Conservation (phyloP, 2,329 filamentous ascomycete species). For the Aspergillus uvarum region DNA sequence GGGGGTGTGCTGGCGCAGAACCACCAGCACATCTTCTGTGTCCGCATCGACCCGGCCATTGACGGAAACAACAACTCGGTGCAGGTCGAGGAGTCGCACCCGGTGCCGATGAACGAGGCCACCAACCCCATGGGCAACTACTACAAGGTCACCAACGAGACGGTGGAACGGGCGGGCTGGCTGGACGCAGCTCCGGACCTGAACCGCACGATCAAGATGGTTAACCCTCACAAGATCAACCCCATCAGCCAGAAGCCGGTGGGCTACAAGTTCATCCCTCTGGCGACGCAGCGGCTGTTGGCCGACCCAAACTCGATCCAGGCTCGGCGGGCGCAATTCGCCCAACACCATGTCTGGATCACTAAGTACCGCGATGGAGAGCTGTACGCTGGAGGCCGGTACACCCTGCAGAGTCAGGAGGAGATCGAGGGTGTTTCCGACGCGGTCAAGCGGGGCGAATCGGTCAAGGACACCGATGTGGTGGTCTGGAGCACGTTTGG, state of each 20-base stretch:
- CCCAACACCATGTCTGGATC: slow-evolving; percentile 57
- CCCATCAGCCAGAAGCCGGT: slow-evolving; percentile 54
- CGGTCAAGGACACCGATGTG: slow-evolving; percentile 42
- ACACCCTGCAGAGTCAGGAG: slow-evolving; percentile 53
- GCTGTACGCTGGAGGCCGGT: slow-evolving; percentile 55
- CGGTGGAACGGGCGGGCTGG: slow-evolving; percentile 49
- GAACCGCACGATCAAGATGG: slow-evolving; percentile 58
- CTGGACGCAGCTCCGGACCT: slow-evolving; percentile 46
- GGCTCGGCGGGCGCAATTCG: slow-evolving; percentile 54
- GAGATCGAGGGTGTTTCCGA: slow-evolving; percentile 38
- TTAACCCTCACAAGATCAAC: slow-evolving; percentile 55
- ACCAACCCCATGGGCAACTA: slow-evolving; percentile 56
- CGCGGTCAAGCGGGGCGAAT: slow-evolving; percentile 33
- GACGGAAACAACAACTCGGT: slow-evolving; percentile 57
- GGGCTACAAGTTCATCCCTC: slow-evolving; percentile 57
- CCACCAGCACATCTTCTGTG: slow-evolving; percentile 74
- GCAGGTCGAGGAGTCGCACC: slow-evolving; percentile 57
- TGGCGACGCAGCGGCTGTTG: slow-evolving; percentile 58
- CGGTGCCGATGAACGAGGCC: slow-evolving; percentile 55
- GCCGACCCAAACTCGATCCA: slow-evolving; percentile 56
- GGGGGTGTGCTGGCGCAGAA: slow-evolving; percentile 66
- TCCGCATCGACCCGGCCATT: slow-evolving; percentile 62
- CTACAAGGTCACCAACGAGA: slow-evolving; percentile 50
- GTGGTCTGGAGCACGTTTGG: slow-evolving; percentile 48
- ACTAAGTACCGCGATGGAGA: slow-evolving; percentile 54